A percentile compares a stretch with the other conserved stretches of the same genome.
Conservation (phyloP, 2,329 filamentous ascomycete genomes). For the Penicillium sp. region DNA sequence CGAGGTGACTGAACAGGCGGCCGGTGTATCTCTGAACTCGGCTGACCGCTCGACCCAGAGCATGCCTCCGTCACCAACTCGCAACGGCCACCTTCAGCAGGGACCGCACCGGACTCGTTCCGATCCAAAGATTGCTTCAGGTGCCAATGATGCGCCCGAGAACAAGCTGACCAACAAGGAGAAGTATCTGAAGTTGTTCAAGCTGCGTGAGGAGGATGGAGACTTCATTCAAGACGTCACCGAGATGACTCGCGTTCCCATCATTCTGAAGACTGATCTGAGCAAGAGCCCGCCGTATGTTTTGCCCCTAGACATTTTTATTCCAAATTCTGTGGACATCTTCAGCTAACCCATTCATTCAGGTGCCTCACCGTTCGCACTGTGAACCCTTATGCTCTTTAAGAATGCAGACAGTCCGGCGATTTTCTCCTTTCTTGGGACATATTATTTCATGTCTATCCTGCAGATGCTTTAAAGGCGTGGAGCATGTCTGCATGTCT, state of each 20-base stretch:
- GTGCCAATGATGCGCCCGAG: slow-evolving; percentile 63
- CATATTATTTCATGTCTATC: slow-evolving; percentile 27
- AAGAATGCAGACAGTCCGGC: slow-evolving; percentile 14
- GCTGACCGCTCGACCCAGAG: slow-evolving; percentile 85
- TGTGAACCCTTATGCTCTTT: slow-evolving; percentile 48
- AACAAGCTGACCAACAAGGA: slow-evolving; percentile 84
- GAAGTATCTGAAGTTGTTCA: slow-evolving; percentile 88
- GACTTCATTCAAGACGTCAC: slow-evolving; percentile 97
- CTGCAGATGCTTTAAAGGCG: slow-evolving; percentile 18
- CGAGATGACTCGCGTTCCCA: slow-evolving; percentile 95
- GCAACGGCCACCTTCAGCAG: slow-evolving; percentile 61
- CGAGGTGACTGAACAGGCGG: slow-evolving; percentile 83
- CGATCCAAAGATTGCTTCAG: slow-evolving; percentile 79
- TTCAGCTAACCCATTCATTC: slow-evolving; percentile 19
- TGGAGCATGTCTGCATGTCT: slow-evolving; percentile 5
- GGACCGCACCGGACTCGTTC: slow-evolving; percentile 82
- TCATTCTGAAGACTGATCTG: slow-evolving; percentile 96
- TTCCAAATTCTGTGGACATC: background rate
- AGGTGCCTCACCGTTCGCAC: slow-evolving; percentile 49
- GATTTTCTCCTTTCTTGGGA: slow-evolving; percentile 16
- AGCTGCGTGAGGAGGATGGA: slow-evolving; percentile 81
- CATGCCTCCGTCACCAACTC: slow-evolving; percentile 83
- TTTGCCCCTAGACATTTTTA: background rate
- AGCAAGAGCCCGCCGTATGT: slow-evolving; percentile 99
- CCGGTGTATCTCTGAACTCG: slow-evolving; percentile 73